These are phyloP conservation scores for Vitis cinerea DNA, from an alignment of 164 flowering plant genomes.

Conservation along the genomic window DNA sequence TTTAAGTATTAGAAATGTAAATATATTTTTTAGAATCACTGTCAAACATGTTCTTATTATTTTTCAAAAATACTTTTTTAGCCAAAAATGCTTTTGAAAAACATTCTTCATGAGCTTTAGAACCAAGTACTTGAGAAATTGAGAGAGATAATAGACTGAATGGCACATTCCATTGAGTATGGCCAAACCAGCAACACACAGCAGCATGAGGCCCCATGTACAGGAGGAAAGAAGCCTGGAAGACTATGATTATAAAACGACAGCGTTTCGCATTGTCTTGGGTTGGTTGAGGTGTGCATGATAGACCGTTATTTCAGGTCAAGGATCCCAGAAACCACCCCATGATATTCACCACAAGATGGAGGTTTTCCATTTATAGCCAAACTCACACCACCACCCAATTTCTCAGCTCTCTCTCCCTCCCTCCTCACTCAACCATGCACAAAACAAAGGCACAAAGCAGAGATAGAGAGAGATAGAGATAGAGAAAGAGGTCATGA, in stretches of 20 bases:
- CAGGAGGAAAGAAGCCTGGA: no score
- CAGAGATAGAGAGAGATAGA: background rate
- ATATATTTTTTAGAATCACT: no score
- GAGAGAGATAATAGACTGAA: no score
- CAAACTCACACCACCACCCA: conserved; percentile 23
- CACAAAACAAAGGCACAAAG: background rate
- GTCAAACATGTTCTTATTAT: fast-evolving
- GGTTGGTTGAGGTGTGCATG: conserved; percentile 9
- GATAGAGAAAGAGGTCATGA: conserved; percentile 40
- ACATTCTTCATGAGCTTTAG: no score
- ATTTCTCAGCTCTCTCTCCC: conserved; percentile 3
- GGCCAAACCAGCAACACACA: no score
- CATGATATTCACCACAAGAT: background rate
- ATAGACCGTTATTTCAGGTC: conserved; percentile 58
- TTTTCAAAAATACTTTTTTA: no score
- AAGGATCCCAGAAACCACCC: conserved; percentile 13
- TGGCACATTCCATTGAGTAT: no score
- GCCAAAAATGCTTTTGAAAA: no score
- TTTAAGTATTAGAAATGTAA: no score
- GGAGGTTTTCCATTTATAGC: conserved; percentile 26
- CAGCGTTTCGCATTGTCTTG: background rate
- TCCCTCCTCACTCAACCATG: background rate
- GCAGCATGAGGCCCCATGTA: no score
- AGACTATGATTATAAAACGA: background rate
- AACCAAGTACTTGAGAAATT: no score